Base-by-base conservation (phyloP, 192 early-diverging fungal species). In the Coemansia aciculifera region DNA sequence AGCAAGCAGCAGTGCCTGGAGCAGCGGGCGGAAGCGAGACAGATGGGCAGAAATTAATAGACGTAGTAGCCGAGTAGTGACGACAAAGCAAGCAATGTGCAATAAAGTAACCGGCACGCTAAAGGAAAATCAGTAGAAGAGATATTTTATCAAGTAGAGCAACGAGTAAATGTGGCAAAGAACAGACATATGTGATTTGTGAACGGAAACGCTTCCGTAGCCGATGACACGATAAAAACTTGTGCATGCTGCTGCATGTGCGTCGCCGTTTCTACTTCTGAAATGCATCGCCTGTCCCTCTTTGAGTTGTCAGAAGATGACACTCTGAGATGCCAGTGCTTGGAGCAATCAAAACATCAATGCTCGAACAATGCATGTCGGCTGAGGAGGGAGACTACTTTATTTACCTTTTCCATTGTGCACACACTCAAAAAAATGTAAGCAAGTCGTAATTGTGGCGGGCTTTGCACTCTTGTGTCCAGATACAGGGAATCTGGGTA, bases 41-140 rank as follows among this genome's bases (percentile, higher is more conserved):
- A 15, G 31, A 29, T n/a, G 27, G 13, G 10, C 27, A n/a, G 15
- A 15, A 57, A 57, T 34, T 57, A 57, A 57, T 57, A 7, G 54
- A 31, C 15, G 54, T 57, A 57, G 54, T 57, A 57, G 54, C 27
- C 29, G 46, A 54, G 51, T 29, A 54, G 51, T 54, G 51, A 31
- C 54, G 54, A 31, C 54, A 2, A 57, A 17, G 54, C 27, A 57
- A 57, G 5, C 19, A 48, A 21, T 21, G 19, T 19, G 19, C 46
- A 21, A 19, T n/a, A 48, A 21, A 48, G 46, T 19, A 21, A 48
- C 46, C 19, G 46, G 19, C 8, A 9, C 46, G 9, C 46, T 48
- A 21, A 48, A 8, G 27, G 27, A 24, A 7, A 12, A 54, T 29
- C 27, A 54, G 51, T 54, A 54, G 27, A 54, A 15, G 27, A 29